These are phyloP conservation scores for Ascochyta lentis DNA, from an alignment of 2,329 filamentous ascomycete species.

Conservation along the genomic window DNA sequence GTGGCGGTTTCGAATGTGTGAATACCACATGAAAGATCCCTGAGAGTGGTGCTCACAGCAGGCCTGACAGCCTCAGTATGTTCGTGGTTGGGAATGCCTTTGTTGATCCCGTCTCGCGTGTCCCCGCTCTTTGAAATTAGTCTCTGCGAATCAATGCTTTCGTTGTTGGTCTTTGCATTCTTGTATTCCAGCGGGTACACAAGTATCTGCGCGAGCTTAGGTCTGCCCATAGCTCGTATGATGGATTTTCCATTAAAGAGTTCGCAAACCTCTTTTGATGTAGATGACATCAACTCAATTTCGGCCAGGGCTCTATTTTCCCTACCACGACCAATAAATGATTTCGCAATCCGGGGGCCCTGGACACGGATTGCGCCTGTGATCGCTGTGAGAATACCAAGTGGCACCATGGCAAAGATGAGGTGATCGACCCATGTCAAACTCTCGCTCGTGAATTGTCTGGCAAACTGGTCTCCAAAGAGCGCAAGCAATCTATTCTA, in stretches of 20 bases:
- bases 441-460: constrained; percentile 42
- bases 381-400: constrained; percentile 53
- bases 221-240: constrained; percentile 1
- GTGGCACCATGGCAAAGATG: constrained; percentile 46
- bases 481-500: constrained; percentile 32
- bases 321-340: constrained; percentile 51
- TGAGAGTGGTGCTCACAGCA: too few relatives aligned
- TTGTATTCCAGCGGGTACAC: neutral
- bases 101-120: too few relatives aligned
- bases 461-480: constrained; percentile 42
- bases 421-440: constrained; percentile 35
- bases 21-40: too few relatives aligned
- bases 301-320: constrained; percentile 47
- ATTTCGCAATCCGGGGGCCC: constrained; percentile 39
- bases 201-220: neutral
- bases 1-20: too few relatives aligned
- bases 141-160: neutral
- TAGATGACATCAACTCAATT: constrained; percentile 52
- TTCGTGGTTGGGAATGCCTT: too few relatives aligned
- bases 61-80: too few relatives aligned
- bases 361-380: constrained; percentile 40
- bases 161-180: neutral
- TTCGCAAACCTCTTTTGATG: constrained; percentile 32
- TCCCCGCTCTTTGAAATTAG: too few relatives aligned
- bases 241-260: constrained; percentile 3